Evolutionary conservation across 306 rosid species (phyloP).

Genomic region (Lathyrus aphaca): DNA sequence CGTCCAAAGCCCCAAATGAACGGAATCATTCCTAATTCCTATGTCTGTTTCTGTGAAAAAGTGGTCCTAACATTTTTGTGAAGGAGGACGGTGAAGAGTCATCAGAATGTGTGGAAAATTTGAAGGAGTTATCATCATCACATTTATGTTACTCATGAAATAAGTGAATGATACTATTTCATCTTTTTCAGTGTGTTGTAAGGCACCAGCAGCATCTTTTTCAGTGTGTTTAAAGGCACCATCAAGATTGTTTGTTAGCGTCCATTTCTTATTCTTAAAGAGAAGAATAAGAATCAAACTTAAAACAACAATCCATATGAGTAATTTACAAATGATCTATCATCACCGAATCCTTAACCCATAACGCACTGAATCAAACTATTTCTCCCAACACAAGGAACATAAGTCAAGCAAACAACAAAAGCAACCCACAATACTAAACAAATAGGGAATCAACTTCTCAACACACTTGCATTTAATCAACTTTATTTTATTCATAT

Average conservation of each 20-base stretch:
- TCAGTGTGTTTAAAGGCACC: slow-evolving; percentile 38
- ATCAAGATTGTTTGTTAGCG: slow-evolving; percentile 37
- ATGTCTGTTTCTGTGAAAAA: neutral
- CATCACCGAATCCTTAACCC: slow-evolving; percentile 11
- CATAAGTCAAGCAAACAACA: slow-evolving; percentile 15
- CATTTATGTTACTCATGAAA: neutral
- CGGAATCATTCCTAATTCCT: neutral
- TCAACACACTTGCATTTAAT: slow-evolving; percentile 15
- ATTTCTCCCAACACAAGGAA: slow-evolving; percentile 23
- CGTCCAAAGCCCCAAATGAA: neutral
- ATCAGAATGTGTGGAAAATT: neutral
- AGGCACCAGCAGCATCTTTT: slow-evolving; percentile 24
- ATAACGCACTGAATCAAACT: slow-evolving; percentile 15
- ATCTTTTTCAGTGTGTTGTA: slow-evolving; percentile 9
- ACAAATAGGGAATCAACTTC: slow-evolving; percentile 6
- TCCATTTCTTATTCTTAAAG: slow-evolving; percentile 40
- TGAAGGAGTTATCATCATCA: neutral
- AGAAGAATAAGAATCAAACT: slow-evolving; percentile 42
- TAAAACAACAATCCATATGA: slow-evolving; percentile 14
- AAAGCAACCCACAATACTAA: slow-evolving; percentile 9
- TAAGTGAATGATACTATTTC: slow-evolving; percentile 2
- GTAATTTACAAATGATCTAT: slow-evolving; percentile 39
- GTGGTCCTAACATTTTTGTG: neutral
- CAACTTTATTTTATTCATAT: slow-evolving; percentile 35
- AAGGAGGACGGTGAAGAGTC: neutral